Conservation (phyloP, 2,329 filamentous ascomycete species). For the Fusarium sp. region DNA sequence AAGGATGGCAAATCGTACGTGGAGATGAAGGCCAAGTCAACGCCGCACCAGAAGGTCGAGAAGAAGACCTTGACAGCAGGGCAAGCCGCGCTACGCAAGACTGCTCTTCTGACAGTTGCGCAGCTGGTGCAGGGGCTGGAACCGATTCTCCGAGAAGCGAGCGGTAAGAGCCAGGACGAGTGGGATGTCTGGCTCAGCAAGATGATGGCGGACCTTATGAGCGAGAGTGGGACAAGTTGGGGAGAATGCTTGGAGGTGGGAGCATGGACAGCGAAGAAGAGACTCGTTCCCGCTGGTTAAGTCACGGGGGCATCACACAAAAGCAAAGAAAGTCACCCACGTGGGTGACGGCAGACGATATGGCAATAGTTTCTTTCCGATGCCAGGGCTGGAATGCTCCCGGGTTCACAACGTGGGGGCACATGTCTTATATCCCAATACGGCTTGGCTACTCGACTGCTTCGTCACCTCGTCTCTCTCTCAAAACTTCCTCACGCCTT, state of each 20-base stretch:
- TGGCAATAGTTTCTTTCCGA: conserved; percentile 25
- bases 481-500: conserved; percentile 1
- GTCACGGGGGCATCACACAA: conserved; percentile 17
- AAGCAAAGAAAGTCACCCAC: conserved; percentile 27
- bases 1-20: conserved; percentile 71
- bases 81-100: conserved; percentile 80
- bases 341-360: conserved; percentile 13
- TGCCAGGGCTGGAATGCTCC: conserved; percentile 20
- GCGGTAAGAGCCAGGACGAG: conserved; percentile 89
- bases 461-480: neutral
- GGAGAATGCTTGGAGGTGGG: conserved; percentile 90
- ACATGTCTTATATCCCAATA: neutral
- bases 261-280: conserved; percentile 90
- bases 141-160: conserved; percentile 82
- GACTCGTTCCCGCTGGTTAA: conserved; percentile 12
- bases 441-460: neutral
- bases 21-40: conserved; percentile 63
- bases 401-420: neutral
- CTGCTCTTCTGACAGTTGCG: conserved; percentile 83
- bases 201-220: conserved; percentile 87
- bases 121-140: conserved; percentile 89
- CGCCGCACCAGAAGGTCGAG: conserved; percentile 50
- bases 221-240: conserved; percentile 81
- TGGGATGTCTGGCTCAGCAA: conserved; percentile 91
- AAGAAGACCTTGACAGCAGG: conserved; percentile 71